Evolutionary conservation across 2,329 filamentous ascomycete species (phyloP), one percentile per base, ranked within the genome.

Genomic region (Talaromyces albobiverticillius): DNA sequence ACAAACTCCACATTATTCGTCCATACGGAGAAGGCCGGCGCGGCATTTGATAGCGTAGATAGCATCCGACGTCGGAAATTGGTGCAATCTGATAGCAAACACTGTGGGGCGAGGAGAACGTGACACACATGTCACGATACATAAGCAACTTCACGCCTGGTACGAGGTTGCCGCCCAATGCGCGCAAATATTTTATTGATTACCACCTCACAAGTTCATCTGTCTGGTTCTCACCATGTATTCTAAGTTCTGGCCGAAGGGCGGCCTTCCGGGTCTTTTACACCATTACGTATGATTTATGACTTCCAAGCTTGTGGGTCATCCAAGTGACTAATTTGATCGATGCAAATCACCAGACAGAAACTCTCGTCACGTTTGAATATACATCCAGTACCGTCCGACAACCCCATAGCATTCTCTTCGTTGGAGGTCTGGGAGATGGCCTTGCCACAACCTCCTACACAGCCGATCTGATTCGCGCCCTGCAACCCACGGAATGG

Each of bases 351-450:
- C 38, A n/a, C 3, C 3, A 54, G 53, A 50, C 53, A 36, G 40
- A 49, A 42, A 46, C 46, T 16, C 53, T 54, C 31, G 41, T 54
- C 46, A 50, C 53, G 13, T 57, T 57, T n/a, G 55, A 57, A 36
- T 54, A 55, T 34, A 54, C 45, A 10, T 50, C 46, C 6, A 41
- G n/a, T 29, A 46, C 61, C 22, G 45, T 54, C 18, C 36, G 50
- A 23, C 67, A 69, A 54, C 73, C 67, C 47, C 83, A 89, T 69
- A 84, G 83, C 3, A 69, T 90, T 51, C 69, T 90, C 57, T 88
- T 87, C 71, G 79, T 90, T 58, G 86, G 85, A 57, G 88, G 88
- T 32, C 79, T 91, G 14, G 80, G 79, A 34, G 88, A 90, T 67
- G 86, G 86, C 1, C 82, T 87, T 55, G 82, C 87, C 58, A 85